Evolutionary conservation across 1,284 basidiomycete species (phyloP).

Genomic region (Puccinia polysora): DNA sequence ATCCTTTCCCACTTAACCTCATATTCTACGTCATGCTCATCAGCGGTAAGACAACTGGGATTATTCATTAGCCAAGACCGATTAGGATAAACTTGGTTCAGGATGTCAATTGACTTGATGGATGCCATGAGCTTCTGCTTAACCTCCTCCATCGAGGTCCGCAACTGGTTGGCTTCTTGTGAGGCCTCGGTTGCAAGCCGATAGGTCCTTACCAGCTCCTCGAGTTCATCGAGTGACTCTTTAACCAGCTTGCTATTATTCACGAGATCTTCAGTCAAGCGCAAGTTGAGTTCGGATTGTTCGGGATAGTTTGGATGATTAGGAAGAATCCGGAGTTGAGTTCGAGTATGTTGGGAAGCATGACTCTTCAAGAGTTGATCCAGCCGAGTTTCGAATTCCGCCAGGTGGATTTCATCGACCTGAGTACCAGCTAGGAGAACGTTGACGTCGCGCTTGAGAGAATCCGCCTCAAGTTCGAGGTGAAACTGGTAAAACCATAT

Average conservation of each 20-base stretch:
- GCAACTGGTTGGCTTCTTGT: constrained; percentile 4
- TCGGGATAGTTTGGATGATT: constrained; percentile 29
- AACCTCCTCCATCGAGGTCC: constrained; percentile 10
- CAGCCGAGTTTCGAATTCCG: constrained; percentile 5
- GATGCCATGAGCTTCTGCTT: constrained; percentile 7
- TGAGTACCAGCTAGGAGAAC: constrained; percentile 3
- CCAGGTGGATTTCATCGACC: constrained; percentile 12
- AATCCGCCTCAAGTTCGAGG: constrained; percentile 18
- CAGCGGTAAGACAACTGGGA: neutral
- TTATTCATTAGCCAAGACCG: constrained; percentile 7
- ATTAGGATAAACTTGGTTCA: constrained; percentile 11
- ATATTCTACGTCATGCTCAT: constrained; percentile 5
- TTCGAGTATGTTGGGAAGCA: constrained; percentile 4
- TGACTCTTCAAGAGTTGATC: constrained; percentile 15
- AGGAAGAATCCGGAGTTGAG: constrained; percentile 20
- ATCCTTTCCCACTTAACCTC: constrained; percentile 7
- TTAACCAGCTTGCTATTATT: neutral
- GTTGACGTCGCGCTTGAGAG: constrained; percentile 24
- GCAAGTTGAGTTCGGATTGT: constrained; percentile 13
- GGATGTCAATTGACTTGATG: constrained; percentile 7
- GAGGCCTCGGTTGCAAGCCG: constrained; percentile 10
- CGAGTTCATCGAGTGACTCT: constrained; percentile 10
- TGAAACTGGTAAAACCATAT: constrained; percentile 27
- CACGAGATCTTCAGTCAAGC: constrained; percentile 1
- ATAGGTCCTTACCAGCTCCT: constrained; percentile 7